Evolutionary conservation across 2,329 filamentous ascomycete species (phyloP).

Genomic region (Penicillium sclerotigenum): DNA sequence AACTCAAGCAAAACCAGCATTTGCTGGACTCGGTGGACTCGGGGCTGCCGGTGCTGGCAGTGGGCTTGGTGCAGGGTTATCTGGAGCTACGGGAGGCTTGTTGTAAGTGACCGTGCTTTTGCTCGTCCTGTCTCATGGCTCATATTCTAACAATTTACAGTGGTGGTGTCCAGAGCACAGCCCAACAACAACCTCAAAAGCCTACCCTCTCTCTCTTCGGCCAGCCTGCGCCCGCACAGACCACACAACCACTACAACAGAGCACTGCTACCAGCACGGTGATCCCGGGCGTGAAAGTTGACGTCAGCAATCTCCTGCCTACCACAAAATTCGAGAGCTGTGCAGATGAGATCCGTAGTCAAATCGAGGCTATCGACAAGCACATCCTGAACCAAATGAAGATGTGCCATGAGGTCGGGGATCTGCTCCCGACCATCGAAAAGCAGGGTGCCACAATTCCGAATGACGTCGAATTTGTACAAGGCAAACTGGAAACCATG

Average conservation of each 20-base stretch:
- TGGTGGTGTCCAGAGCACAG: slow-evolving; percentile 24
- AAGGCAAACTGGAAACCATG: slow-evolving; percentile 60
- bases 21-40: slow-evolving; percentile 15
- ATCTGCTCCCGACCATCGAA: slow-evolving; percentile 63
- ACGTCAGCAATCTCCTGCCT: slow-evolving; percentile 72
- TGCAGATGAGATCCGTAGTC: slow-evolving; percentile 72
- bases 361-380: slow-evolving; percentile 74
- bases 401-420: slow-evolving; percentile 69
- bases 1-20: slow-evolving; percentile 35
- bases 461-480: slow-evolving; percentile 63
- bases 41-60: slow-evolving; percentile 9
- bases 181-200: slow-evolving; percentile 46
- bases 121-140: background rate
- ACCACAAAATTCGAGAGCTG: slow-evolving; percentile 93
- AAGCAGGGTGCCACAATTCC: slow-evolving; percentile 63
- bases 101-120: background rate
- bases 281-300: slow-evolving; percentile 72
- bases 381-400: slow-evolving; percentile 77
- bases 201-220: slow-evolving; percentile 42
- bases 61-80: background rate
- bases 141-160: slow-evolving; percentile 11
- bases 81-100: background rate
- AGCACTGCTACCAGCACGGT: slow-evolving; percentile 34
- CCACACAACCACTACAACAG: slow-evolving; percentile 32
- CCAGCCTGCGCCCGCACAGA: slow-evolving; percentile 28